Evolutionary conservation across 352 stramenopile genomes (phyloP), one percentile per base, ranked within the genome.

Genomic region (Phytophthora rubi): DNA sequence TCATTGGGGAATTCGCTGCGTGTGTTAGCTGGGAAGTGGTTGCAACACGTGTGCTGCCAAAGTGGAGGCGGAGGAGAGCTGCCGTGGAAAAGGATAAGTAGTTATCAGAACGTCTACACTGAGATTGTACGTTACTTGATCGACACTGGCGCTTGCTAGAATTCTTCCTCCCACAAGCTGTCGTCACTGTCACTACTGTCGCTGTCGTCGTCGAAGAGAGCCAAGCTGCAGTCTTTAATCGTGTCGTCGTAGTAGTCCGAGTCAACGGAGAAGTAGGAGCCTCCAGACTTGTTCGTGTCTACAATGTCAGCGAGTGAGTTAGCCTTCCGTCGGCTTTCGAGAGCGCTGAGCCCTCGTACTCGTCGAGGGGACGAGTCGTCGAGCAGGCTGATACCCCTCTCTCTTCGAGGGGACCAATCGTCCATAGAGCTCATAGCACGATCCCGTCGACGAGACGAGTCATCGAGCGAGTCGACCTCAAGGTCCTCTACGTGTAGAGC

Each of bases 11-110:
- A 32, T 56, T 82, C 16, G 42, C 57, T 16, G 32, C 44, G n/a
- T 57, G 55, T 4, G 26, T 77, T 18, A 39, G 53, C 26, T 80
- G 75, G 68, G 75, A 80, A 16, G n/a, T 78, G 23, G 30, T 80
- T 52, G 65, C 69, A n/a, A 76, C 71, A 13, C 59, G 71, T n/a
- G 52, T 75, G 47, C 67, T 81, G 23, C 70, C 70, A 5, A 76
- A 52, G 59, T 82, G 47, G 53, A 33, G 21, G 57, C 30, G 16
- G 44, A 49, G 4, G 1, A 39, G 13, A 26, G 16, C 32, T 6
- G 16, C 6, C 5, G 9, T 37, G 39, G 32, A 53, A 13, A 62
- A 62, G 26, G 18, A 64, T 32, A 23, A 58, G 7, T 58, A 35
- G 21, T 45, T 30, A 13, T 39, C 23, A 13, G 7, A 10, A 21